These are phyloP conservation scores for Neolentinus lepideus DNA, from an alignment of 1,284 basidiomycete genomes.

Conservation along the genomic window DNA sequence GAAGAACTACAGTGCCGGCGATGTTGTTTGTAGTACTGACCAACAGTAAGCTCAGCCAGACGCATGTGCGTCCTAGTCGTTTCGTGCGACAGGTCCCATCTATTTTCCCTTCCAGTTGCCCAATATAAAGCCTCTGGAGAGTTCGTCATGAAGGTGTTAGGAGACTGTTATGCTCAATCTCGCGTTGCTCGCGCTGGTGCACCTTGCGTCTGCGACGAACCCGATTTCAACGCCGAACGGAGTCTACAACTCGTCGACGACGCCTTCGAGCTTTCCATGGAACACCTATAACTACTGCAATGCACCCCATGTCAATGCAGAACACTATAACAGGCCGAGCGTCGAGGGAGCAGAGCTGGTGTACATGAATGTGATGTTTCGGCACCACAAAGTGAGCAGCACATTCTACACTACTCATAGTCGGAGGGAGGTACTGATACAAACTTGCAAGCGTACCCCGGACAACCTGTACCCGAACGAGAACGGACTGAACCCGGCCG, in stretches of 20 bases:
- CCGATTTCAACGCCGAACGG: conserved; percentile 11
- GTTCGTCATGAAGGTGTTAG: neutral
- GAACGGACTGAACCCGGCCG: conserved; percentile 30
- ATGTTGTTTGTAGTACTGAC: neutral
- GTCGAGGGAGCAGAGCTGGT: conserved; percentile 23
- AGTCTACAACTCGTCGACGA: conserved; percentile 34
- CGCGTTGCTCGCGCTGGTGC: neutral
- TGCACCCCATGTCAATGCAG: conserved; percentile 38
- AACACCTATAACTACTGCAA: conserved; percentile 51
- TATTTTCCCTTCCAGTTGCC: neutral
- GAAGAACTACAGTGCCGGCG: no score
- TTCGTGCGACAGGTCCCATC: neutral
- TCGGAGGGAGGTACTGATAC: neutral
- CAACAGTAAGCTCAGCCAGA: neutral
- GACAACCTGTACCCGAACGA: conserved; percentile 43
- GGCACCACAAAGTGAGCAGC: conserved; percentile 37
- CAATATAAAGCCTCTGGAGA: no score
- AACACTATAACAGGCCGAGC: conserved; percentile 26
- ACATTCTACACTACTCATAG: neutral
- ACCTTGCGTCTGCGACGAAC: neutral
- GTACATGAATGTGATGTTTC: conserved; percentile 35
- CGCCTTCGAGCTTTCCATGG: conserved; percentile 33
- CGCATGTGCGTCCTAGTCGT: neutral
- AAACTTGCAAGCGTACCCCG: conserved; percentile 28
- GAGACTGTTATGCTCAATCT: neutral